Evolutionary conservation across 208 protist species (phyloP).

Genomic region (Leishmania gerbilli): DNA sequence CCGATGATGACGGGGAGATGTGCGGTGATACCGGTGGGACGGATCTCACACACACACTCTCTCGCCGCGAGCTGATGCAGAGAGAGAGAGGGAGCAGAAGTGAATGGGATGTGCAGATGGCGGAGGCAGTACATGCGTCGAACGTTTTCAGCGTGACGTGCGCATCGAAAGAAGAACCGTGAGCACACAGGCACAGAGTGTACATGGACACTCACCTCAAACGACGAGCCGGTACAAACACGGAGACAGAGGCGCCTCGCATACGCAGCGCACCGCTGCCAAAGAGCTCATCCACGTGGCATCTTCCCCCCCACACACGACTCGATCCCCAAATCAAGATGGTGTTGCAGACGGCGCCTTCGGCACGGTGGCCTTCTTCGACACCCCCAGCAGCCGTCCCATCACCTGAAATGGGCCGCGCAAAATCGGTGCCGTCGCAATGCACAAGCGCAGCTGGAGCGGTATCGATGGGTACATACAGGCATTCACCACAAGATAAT

Average conservation of each 20-base stretch:
- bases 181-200: background rate
- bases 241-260: background rate
- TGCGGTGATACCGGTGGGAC: background rate
- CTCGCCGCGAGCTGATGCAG: background rate
- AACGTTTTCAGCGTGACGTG: background rate
- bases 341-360: constrained; percentile 27
- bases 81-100: background rate
- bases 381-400: background rate
- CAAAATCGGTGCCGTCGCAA: constrained; percentile 36
- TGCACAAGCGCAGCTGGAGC: constrained; percentile 56
- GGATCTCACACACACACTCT: background rate
- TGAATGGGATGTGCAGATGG: background rate
- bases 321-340: background rate
- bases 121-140: background rate
- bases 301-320: too few species aligned
- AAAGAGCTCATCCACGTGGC: background rate
- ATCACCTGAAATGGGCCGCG: constrained; percentile 11
- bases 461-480: constrained; percentile 58
- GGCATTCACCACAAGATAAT: constrained; percentile 70
- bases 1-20: background rate
- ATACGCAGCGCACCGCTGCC: background rate
- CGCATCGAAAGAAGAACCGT: background rate
- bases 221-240: background rate
- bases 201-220: background rate
- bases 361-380: constrained; percentile 17